These are phyloP conservation scores for Cladophialophora yegresii DNA, from an alignment of 2,329 filamentous ascomycete genomes.

Conservation along the genomic window DNA sequence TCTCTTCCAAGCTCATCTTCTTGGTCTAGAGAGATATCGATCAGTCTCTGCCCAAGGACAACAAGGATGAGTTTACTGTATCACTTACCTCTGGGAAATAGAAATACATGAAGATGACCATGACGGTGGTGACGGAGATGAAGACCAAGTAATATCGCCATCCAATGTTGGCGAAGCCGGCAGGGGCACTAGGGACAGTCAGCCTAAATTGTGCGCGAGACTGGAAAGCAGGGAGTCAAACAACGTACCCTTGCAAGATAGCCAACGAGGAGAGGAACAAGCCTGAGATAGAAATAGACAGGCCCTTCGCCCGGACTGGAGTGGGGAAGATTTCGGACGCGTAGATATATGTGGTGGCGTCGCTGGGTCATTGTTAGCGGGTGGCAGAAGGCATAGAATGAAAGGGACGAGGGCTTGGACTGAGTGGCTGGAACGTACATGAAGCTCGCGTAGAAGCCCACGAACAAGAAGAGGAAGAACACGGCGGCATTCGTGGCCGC, in stretches of 20 bases:
- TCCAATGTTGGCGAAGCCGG: constrained; percentile 40
- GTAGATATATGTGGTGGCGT: constrained; percentile 66
- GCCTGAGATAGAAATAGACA: constrained; percentile 21
- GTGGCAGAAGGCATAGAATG: no score
- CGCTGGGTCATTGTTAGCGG: constrained; percentile 61
- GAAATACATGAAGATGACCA: constrained; percentile 14
- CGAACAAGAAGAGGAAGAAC: constrained; percentile 62
- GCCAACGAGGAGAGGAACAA: constrained; percentile 9
- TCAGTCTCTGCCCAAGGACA: neutral
- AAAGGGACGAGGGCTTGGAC: constrained; percentile 49
- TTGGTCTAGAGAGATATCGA: neutral
- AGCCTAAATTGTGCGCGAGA: neutral
- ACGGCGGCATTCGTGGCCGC: constrained; percentile 64
- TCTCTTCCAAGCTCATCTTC: constrained; percentile 11
- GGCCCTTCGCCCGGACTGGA: constrained; percentile 68
- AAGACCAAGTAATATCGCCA: constrained; percentile 40
- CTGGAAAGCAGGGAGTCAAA: neutral
- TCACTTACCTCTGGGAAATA: constrained; percentile 33
- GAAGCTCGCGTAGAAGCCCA: constrained; percentile 12
- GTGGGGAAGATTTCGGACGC: constrained; percentile 74
- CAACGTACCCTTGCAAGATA: constrained; percentile 6
- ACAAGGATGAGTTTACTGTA: neutral
- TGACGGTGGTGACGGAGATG: constrained; percentile 9
- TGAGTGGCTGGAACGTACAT: constrained; percentile 3
- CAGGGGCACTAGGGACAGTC: constrained; percentile 35